phyloP scores from a whole-genome alignment of 1,139 yeast species.

The Yamadazyma diospyri region DNA sequence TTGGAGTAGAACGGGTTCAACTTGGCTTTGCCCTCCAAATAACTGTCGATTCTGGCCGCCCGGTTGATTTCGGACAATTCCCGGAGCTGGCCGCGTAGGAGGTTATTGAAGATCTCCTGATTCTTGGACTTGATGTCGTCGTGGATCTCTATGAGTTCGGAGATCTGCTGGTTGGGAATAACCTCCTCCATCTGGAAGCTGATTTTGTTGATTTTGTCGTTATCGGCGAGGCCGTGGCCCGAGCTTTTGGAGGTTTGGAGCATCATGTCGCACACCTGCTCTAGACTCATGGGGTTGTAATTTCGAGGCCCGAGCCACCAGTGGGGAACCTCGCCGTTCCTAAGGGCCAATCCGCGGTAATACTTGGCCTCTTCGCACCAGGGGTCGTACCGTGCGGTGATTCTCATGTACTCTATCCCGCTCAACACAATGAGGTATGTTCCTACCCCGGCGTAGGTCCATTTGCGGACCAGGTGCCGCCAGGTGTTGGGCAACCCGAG shows the following conservation, averaged over 20 bases:
- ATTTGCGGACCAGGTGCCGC: slow-evolving; percentile 14
- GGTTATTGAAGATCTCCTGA: slow-evolving; percentile 15
- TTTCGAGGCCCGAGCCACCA: slow-evolving; percentile 62
- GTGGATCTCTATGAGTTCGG: slow-evolving; percentile 21
- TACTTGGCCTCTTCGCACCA: slow-evolving; percentile 59
- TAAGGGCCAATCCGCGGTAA: slow-evolving; percentile 43
- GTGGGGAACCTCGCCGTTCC: slow-evolving; percentile 41
- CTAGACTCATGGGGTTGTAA: slow-evolving; percentile 49
- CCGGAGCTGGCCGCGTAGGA: slow-evolving; percentile 23
- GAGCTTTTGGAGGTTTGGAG: slow-evolving; percentile 18
- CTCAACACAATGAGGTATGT: slow-evolving; percentile 27
- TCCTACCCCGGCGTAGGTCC: slow-evolving; percentile 20
- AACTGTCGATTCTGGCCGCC: slow-evolving; percentile 33
- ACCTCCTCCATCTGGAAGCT: neutral
- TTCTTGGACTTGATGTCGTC: slow-evolving; percentile 24
- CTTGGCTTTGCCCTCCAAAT: slow-evolving; percentile 29
- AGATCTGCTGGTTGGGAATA: slow-evolving; percentile 9
- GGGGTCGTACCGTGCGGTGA: slow-evolving; percentile 55
- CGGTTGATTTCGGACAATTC: slow-evolving; percentile 36
- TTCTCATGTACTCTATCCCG: slow-evolving; percentile 49
- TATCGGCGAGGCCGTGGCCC: slow-evolving; percentile 18
- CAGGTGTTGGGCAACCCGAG: slow-evolving; percentile 15
- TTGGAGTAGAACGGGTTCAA: slow-evolving; percentile 26
- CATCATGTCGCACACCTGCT: slow-evolving; percentile 39
- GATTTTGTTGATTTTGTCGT: slow-evolving; percentile 10